Percentiles rank a stretch among this genome's conserved stretches.
Evolutionary conservation across 495 filamentous ascomycete genomes (phyloP).

Genomic region (Apiosordaria backusii): DNA sequence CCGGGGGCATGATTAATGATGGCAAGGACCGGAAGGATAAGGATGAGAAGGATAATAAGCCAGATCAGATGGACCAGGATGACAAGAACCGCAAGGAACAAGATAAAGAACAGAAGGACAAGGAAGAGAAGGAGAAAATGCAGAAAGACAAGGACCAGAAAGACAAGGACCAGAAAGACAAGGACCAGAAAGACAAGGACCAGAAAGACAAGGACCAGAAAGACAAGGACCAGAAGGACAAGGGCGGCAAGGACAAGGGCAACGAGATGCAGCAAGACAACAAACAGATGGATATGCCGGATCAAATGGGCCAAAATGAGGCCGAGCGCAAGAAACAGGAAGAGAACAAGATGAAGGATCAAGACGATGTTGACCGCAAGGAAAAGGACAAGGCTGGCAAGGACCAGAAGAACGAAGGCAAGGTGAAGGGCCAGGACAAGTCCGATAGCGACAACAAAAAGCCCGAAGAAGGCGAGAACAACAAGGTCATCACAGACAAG

Average conservation of each 20-base stretch:
- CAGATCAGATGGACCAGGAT: neutral
- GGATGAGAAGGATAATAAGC: neutral
- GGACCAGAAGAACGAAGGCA: neutral
- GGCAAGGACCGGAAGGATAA: neutral
- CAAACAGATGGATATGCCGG: neutral
- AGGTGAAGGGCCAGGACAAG: neutral
- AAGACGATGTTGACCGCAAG: neutral
- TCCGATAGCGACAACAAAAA: neutral
- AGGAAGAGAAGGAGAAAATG: neutral
- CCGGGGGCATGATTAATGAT: neutral
- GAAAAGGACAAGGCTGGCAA: neutral
- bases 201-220: too few species aligned
- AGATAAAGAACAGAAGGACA: neutral
- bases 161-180: too few species aligned
- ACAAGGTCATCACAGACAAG: neutral
- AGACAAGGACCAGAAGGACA: too few species aligned
- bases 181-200: too few species aligned
- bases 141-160: neutral
- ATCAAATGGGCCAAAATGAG: neutral
- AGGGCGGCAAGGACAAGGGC: neutral
- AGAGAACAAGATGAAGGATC: neutral
- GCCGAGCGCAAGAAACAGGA: too few species aligned
- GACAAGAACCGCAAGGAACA: neutral
- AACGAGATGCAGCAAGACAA: neutral
- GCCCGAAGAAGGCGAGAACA: too few species aligned